Evolutionary conservation across 2,329 filamentous ascomycete species (phyloP), one percentile per base, ranked within the genome.

Genomic region (Penicillium verrucosum): DNA sequence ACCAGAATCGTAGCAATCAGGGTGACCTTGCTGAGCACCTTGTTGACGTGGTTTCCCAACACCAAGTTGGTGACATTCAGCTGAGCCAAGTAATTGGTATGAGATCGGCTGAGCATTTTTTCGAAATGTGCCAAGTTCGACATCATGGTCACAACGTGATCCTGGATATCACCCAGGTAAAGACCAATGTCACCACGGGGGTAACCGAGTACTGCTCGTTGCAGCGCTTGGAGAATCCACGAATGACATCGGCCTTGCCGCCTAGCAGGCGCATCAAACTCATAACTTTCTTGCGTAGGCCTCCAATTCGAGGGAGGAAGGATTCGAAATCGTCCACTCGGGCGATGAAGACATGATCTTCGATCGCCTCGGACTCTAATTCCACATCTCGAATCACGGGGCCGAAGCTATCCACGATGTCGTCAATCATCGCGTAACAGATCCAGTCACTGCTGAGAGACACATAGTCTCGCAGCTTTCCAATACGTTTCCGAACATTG

Each of bases 111-210:
- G 48, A 99, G 83, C 83, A 99, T 97, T 81, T 97, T 97, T 74
- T 99, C 94, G 66, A 96, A 97, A 73, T 99, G 94, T 1, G 86
- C 86, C 66, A 99, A 77, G 75, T 96, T 99, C 65, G 90, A 94
- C 84, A 96, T 96, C 93, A 97, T 97, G 44, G 94, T 99, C 58
- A 99, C 91, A 51, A 99, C 93, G 82, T 99, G 94, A 77, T 99
- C 94, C 75, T 99, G 94, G 62, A 99, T 97, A 77, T 99, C 94
- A 69, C 91, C 91, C 36, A 99, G 84, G 71, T 99, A 99, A 68
- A 99, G 85, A 23, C 92, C 94, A 63, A 99, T 96, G 70, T 99
- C 94, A 78, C 94, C 94, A 46, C 92, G 89, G 7, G 94, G 94
- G 94, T 96, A 51, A 97, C 89, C 63, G 90, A 89, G 80, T 96